Percentiles rank a stretch among this genome's conserved stretches.
phyloP scores from a whole-genome alignment of 148 eudicot species.

The Rhododendron mucronatum region DNA sequence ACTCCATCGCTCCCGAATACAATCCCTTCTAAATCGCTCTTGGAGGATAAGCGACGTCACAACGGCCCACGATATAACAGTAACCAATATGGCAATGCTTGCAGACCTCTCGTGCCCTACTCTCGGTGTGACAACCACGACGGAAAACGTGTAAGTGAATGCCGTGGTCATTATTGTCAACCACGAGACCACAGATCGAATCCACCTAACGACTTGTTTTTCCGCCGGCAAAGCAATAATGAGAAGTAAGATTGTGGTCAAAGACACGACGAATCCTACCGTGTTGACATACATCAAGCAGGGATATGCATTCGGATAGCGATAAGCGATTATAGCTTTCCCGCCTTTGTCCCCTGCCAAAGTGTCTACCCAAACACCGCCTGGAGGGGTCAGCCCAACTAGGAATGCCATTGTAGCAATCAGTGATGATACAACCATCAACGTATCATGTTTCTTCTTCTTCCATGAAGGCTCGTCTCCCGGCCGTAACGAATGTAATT shows the following conservation, averaged over 20 bases:
- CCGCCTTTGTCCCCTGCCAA: conserved; percentile 9
- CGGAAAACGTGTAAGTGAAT: not conserved
- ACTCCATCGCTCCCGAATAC: too few species aligned
- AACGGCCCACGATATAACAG: not conserved
- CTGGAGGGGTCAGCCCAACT: conserved; percentile 30
- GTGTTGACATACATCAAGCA: conserved; percentile 7
- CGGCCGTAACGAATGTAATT: not conserved
- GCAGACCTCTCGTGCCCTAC: too few species aligned
- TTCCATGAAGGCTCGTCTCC: too few species aligned
- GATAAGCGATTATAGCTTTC: not conserved
- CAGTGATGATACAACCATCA: conserved; percentile 33
- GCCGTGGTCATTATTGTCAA: not conserved
- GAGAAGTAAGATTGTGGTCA: not conserved
- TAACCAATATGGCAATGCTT: too few species aligned
- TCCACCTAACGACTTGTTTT: too few species aligned
- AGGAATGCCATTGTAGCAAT: conserved; percentile 40
- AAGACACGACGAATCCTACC: conserved; percentile 2
- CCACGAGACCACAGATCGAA: not conserved
- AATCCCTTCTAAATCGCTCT: too few species aligned
- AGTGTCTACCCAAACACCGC: conserved; percentile 36
- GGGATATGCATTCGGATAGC: not conserved
- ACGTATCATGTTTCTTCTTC: not conserved
- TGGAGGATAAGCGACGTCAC: not conserved
- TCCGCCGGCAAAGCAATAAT: not conserved
- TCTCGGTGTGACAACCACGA: not conserved